phyloP scores from a whole-genome alignment of 1,284 basidiomycete species.

The Butyriboletus appendiculatus region DNA sequence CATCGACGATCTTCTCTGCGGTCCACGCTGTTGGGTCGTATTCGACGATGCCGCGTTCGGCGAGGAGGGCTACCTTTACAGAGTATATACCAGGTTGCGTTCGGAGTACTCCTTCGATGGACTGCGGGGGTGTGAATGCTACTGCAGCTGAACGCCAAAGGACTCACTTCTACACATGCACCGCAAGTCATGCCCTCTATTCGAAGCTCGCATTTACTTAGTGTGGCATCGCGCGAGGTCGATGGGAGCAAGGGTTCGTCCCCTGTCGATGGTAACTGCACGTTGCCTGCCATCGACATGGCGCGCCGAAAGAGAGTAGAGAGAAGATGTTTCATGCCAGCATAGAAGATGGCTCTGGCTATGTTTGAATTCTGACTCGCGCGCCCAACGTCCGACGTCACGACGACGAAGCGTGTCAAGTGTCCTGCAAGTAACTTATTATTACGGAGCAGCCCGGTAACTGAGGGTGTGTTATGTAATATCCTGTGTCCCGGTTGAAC shows the following conservation, averaged over 20 bases:
- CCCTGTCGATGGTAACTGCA: conserved; percentile 24
- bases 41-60: conserved; percentile 90
- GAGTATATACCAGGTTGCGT: conserved; percentile 83
- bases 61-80: conserved; percentile 90
- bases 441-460: not conserved
- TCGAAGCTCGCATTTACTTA: conserved; percentile 65
- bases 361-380: not conserved
- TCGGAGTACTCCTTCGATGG: conserved; percentile 93
- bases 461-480: conserved; percentile 13
- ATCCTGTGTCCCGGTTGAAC: not conserved
- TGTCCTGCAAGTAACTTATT: too few species aligned
- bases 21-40: conserved; percentile 87
- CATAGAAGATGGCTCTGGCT: not conserved
- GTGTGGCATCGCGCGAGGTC: conserved; percentile 19
- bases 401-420: too few species aligned
- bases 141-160: not conserved
- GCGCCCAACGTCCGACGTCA: too few species aligned
- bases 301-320: not conserved
- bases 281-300: conserved; percentile 12
- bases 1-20: conserved; percentile 75
- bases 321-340: not conserved
- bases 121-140: conserved; percentile 43
- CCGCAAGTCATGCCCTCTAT: conserved; percentile 94
- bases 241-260: conserved; percentile 39
- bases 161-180: conserved; percentile 82